phyloP scores from a whole-genome alignment of 169 alveolate species.

The Cryptosporidium parvum region DNA sequence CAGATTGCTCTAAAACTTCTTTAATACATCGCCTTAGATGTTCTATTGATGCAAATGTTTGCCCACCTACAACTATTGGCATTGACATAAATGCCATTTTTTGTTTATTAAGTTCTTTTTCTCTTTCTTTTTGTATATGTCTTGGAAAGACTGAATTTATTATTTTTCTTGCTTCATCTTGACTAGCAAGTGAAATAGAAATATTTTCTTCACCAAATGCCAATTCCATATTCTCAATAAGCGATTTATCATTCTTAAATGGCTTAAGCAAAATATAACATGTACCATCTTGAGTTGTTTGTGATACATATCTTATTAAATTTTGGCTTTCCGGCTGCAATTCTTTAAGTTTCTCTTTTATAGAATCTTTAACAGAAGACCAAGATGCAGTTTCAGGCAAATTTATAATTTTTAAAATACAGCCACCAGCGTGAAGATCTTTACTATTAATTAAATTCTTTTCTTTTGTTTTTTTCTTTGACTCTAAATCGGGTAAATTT shows the following conservation, averaged over 20 bases:
- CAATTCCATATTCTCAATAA: conserved; percentile 13
- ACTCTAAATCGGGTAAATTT: conserved; percentile 41
- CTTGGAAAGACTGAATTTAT: conserved; percentile 44
- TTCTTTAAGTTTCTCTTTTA: conserved; percentile 34
- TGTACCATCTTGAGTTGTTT: conserved; percentile 70
- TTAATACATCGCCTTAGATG: conserved; percentile 64
- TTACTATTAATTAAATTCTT: conserved; percentile 2
- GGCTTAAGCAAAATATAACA: conserved; percentile 61
- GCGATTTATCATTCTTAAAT: conserved; percentile 25
- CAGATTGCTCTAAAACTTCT: conserved; percentile 49
- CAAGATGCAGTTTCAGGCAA: conserved; percentile 65
- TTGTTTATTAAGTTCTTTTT: conserved; percentile 69
- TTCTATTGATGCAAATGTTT: conserved; percentile 64
- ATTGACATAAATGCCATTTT: conserved; percentile 28
- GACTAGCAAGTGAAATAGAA: conserved; percentile 6
- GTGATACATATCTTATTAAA: conserved; percentile 67
- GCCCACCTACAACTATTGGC: conserved; percentile 58
- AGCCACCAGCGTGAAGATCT: conserved; percentile 59
- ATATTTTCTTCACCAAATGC: conserved; percentile 9
- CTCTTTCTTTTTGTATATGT: conserved; percentile 72
- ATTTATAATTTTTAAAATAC: conserved; percentile 29
- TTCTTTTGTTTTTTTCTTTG: conserved; percentile 26
- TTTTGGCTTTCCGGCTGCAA: conserved; percentile 17
- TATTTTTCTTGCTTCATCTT: conserved; percentile 60
- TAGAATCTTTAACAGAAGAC: conserved; percentile 37